These are phyloP conservation scores for Clavaria fumosa DNA, from an alignment of 768 basidiomycete genomes.

Conservation along the genomic window DNA sequence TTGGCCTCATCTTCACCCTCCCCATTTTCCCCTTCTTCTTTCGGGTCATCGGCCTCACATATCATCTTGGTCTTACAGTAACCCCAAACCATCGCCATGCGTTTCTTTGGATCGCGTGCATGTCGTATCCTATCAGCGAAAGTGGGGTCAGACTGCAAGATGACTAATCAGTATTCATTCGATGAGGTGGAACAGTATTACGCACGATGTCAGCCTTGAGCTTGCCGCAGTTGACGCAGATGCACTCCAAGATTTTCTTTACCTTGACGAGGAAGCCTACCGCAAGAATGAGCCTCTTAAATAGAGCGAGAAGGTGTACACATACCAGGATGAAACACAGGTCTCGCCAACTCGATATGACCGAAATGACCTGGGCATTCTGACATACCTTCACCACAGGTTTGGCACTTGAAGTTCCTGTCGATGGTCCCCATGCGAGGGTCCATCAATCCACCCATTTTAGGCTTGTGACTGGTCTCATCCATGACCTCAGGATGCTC, in stretches of 20 bases:
- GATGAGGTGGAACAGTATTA: conserved; percentile 65
- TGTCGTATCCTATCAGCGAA: conserved; percentile 83
- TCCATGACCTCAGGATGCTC: conserved; percentile 99
- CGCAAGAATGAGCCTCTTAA: conserved; percentile 1
- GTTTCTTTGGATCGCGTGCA: conserved; percentile 70
- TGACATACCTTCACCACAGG: conserved; percentile 99
- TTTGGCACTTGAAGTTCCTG: conserved; percentile 97
- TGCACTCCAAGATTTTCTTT: conserved; percentile 98
- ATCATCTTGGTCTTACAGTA: conserved; percentile 79
- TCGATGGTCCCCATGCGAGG: conserved; percentile 97
- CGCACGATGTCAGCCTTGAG: conserved; percentile 96
- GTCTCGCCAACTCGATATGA: conserved; percentile 90
- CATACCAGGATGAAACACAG: conserved; percentile 94
- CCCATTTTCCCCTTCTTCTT: conserved; percentile 65
- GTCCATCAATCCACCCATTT: conserved; percentile 92
- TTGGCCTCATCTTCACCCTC: too few species aligned
- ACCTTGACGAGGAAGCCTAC: conserved; percentile 94
- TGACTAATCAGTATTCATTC: conserved; percentile 30
- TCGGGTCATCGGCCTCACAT: conserved; percentile 81
- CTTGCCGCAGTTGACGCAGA: conserved; percentile 97
- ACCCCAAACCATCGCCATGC: conserved; percentile 75
- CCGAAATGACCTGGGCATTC: conserved; percentile 99
- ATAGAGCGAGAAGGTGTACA: conserved; percentile 10
- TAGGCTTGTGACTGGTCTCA: conserved; percentile 78
- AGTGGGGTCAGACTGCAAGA: conserved; percentile 62